Evolutionary conservation across 1,284 basidiomycete species (phyloP).

Genomic region (Earliella scabrosa): DNA sequence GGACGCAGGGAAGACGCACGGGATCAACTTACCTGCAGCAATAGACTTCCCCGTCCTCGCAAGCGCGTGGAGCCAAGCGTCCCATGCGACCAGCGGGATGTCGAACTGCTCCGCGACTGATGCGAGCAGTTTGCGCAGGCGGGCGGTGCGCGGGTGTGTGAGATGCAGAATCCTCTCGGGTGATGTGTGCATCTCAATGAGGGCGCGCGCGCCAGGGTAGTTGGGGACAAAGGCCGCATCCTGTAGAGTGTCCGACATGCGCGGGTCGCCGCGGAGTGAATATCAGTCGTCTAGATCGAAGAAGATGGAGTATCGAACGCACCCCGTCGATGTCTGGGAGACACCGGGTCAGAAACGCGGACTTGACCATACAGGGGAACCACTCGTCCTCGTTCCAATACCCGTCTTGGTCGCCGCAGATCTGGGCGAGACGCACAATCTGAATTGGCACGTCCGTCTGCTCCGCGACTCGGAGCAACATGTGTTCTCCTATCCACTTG

Average conservation of each 20-base stretch:
- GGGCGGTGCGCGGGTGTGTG: conserved; percentile 26
- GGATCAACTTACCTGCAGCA: not conserved
- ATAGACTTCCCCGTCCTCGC: not conserved
- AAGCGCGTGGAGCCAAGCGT: conserved; percentile 19
- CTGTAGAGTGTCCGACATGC: not conserved
- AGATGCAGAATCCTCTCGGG: conserved; percentile 26
- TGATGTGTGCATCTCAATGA: conserved; percentile 24
- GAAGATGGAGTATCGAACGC: not conserved
- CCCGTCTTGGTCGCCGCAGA: conserved; percentile 43
- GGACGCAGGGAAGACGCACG: not conserved
- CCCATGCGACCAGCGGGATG: conserved; percentile 22
- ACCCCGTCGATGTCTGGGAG: conserved; percentile 31
- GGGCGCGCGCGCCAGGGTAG: conserved; percentile 20
- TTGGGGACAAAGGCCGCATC: conserved; percentile 28
- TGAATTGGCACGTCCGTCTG: conserved; percentile 31
- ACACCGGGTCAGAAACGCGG: conserved; percentile 28
- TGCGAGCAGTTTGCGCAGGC: conserved; percentile 17
- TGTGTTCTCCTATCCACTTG: conserved; percentile 45
- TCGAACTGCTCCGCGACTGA: conserved; percentile 15
- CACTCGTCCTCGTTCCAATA: conserved; percentile 49
- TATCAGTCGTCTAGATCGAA: not conserved
- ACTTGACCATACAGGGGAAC: conserved; percentile 46
- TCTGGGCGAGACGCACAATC: conserved; percentile 47
- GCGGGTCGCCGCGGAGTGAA: not conserved
- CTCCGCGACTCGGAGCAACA: conserved; percentile 24